Percentiles rank a stretch among this genome's conserved stretches.
Evolutionary conservation across 75 land plant species (phyloP).

Genomic region (Picea sitchensis): DNA sequence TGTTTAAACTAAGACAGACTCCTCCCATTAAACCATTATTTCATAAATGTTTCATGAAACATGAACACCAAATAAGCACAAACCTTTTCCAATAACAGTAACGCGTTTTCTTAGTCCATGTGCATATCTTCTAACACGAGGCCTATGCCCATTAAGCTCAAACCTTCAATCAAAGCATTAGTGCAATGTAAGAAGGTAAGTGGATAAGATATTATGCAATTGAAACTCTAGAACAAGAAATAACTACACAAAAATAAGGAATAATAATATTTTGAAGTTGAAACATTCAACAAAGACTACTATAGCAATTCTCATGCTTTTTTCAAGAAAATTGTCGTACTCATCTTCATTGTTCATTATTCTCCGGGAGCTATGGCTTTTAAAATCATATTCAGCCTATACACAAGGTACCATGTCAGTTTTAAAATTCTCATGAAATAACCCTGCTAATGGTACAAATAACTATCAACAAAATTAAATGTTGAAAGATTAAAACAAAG

Average conservation of each 20-base stretch:
- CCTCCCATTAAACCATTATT: neutral
- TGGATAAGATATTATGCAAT: neutral
- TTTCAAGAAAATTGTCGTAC: conserved; percentile 26
- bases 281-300: neutral
- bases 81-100: conserved; percentile 81
- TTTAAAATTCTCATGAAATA: neutral
- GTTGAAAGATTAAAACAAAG: neutral
- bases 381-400: conserved; percentile 60
- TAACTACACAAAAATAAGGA: conserved; percentile 10
- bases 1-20: neutral
- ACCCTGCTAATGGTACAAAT: neutral
- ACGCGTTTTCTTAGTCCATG: conserved; percentile 59
- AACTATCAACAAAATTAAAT: neutral
- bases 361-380: conserved; percentile 38
- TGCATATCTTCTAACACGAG: conserved; percentile 62
- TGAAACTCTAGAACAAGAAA: neutral
- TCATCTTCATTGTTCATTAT: conserved; percentile 59
- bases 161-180: conserved; percentile 39
- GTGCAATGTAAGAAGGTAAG: neutral
- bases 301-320: neutral
- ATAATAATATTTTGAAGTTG: neutral
- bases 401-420: neutral
- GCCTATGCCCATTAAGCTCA: conserved; percentile 74
- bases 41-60: neutral
- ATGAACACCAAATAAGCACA: neutral